These are phyloP conservation scores for Lachnellula occidentalis DNA, from an alignment of 2,329 filamentous ascomycete species.

Conservation along the genomic window DNA sequence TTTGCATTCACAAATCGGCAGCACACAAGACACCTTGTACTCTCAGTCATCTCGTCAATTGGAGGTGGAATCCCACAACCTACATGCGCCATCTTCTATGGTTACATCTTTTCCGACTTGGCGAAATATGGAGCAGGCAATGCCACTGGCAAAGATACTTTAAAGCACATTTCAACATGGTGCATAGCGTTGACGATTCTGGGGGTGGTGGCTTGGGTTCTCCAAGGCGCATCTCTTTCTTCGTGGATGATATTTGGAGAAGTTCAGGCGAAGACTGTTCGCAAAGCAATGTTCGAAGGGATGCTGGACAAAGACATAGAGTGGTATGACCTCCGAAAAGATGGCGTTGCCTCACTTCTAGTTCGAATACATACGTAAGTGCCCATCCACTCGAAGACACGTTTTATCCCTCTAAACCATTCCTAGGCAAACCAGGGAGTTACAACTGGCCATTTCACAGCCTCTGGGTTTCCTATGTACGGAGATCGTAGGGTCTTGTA, in stretches of 20 bases:
- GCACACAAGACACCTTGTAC: constrained; percentile 50
- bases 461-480: constrained; percentile 67
- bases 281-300: constrained; percentile 59
- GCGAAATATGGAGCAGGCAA: constrained; percentile 56
- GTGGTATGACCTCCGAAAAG: constrained; percentile 74
- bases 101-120: constrained; percentile 68
- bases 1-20: constrained; percentile 66
- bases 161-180: constrained; percentile 51
- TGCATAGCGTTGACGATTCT: constrained; percentile 59
- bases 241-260: constrained; percentile 78
- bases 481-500: constrained; percentile 57
- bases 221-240: constrained; percentile 61
- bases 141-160: constrained; percentile 44
- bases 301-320: constrained; percentile 68
- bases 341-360: constrained; percentile 68
- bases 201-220: constrained; percentile 59
- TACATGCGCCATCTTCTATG: constrained; percentile 63
- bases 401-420: constrained; percentile 20
- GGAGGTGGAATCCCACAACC: constrained; percentile 59
- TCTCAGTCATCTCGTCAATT: constrained; percentile 52
- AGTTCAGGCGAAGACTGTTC: constrained; percentile 63
- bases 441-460: constrained; percentile 76
- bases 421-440: constrained; percentile 69
- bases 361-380: constrained; percentile 68
- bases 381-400: neutral